These are phyloP conservation scores for Penicillium hesseltinei DNA, from an alignment of 2,329 filamentous ascomycete genomes.

Conservation along the genomic window DNA sequence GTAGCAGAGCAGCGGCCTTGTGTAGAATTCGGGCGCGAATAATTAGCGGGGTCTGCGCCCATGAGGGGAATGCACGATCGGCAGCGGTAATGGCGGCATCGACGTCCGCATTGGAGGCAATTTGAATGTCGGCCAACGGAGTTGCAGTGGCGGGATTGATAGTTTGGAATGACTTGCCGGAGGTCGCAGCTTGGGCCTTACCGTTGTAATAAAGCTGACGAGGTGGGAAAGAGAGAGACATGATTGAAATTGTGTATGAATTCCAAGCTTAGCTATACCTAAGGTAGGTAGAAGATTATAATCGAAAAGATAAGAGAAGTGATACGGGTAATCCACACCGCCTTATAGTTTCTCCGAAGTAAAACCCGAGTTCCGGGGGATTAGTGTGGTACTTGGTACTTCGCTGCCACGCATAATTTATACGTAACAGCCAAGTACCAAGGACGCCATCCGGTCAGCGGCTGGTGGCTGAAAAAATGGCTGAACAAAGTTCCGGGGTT, in stretches of 20 bases:
- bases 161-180: conserved; percentile 64
- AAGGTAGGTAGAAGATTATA: too few species aligned
- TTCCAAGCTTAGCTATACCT: too few species aligned
- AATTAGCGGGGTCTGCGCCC: conserved; percentile 73
- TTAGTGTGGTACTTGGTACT: conserved; percentile 1
- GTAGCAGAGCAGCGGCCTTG: conserved; percentile 70
- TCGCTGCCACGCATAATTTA: neutral
- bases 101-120: conserved; percentile 65
- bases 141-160: conserved; percentile 71
- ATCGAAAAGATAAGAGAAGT: neutral
- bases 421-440: conserved; percentile 5
- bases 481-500: neutral
- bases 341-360: neutral
- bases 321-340: conserved; percentile 1
- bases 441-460: conserved; percentile 1
- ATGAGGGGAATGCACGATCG: conserved; percentile 67
- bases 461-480: conserved; percentile 3
- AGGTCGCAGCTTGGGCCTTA: conserved; percentile 59
- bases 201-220: conserved; percentile 76
- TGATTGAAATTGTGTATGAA: conserved; percentile 8
- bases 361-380: neutral
- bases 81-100: conserved; percentile 72
- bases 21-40: conserved; percentile 75
- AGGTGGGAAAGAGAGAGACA: conserved; percentile 44
- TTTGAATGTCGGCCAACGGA: conserved; percentile 69